phyloP scores from a whole-genome alignment of 345 rosid species.

The Clausena lansium region DNA sequence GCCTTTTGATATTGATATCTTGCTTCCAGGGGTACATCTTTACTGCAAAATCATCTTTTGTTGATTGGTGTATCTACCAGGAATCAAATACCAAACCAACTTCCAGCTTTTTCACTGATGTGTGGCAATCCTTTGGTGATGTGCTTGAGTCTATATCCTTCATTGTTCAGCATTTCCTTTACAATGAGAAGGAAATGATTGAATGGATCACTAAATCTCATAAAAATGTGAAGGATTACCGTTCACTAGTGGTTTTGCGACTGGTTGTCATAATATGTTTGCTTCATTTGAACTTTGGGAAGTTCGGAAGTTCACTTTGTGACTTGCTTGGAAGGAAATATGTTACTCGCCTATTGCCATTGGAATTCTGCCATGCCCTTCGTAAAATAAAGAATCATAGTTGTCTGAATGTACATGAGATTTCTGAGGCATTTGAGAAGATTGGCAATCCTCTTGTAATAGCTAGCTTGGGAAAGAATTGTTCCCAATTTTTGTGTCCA shows the following conservation, averaged over 20 bases:
- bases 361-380: conserved; percentile 14
- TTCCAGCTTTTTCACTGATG: neutral
- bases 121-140: neutral
- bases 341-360: conserved; percentile 25
- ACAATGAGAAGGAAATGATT: conserved; percentile 8
- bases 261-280: conserved; percentile 30
- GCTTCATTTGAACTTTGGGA: conserved; percentile 34
- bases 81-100: conserved; percentile 7
- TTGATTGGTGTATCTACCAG: conserved; percentile 39
- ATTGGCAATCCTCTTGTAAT: conserved; percentile 35
- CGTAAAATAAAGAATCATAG: neutral
- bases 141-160: conserved; percentile 10
- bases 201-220: conserved; percentile 29
- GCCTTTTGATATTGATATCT: conserved; percentile 29
- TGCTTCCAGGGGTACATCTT: conserved; percentile 17
- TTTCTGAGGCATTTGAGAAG: conserved; percentile 28
- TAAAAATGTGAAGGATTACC: neutral
- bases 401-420: neutral
- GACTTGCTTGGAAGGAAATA: conserved; percentile 16
- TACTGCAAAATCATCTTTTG: conserved; percentile 31
- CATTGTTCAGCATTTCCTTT: conserved; percentile 13
- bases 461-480: conserved; percentile 4
- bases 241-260: conserved; percentile 29
- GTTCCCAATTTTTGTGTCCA: neutral
- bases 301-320: conserved; percentile 3